phyloP scores from a whole-genome alignment of 768 basidiomycete species.

The Mycena rosella region DNA sequence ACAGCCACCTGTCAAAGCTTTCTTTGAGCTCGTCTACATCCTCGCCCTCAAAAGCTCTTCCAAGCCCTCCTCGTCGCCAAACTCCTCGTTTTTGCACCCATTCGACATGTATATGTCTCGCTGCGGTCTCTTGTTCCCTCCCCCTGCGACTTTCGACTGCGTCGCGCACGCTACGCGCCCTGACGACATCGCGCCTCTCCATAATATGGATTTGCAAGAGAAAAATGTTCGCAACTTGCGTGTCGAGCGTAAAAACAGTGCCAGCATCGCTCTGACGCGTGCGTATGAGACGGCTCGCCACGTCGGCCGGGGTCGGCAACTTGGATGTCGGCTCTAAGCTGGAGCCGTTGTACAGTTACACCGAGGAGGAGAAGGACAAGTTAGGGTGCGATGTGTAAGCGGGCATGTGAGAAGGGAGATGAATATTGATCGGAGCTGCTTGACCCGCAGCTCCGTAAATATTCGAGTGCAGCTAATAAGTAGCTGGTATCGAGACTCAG shows the following conservation, averaged over 20 bases:
- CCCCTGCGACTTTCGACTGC: background rate
- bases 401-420: no score
- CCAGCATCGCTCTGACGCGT: conserved; percentile 7
- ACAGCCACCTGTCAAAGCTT: background rate
- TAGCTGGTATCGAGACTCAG: no score
- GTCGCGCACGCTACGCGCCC: no score
- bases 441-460: conserved; percentile 6
- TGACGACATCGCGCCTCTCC: no score
- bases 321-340: conserved; percentile 12
- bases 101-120: background rate
- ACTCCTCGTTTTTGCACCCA: background rate
- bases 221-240: conserved; percentile 5
- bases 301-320: background rate
- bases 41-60: background rate
- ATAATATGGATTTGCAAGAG: background rate
- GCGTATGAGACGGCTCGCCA: background rate
- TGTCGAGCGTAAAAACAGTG: conserved; percentile 1
- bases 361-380: conserved; percentile 10
- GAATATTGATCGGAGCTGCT: background rate
- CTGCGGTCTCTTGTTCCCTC: background rate
- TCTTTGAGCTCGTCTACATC: background rate
- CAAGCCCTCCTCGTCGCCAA: background rate
- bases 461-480: no score
- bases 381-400: no score
- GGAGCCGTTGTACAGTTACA: conserved; percentile 1